phyloP scores from a whole-genome alignment of 345 rosid genomes.

The Corymbia maculata region DNA sequence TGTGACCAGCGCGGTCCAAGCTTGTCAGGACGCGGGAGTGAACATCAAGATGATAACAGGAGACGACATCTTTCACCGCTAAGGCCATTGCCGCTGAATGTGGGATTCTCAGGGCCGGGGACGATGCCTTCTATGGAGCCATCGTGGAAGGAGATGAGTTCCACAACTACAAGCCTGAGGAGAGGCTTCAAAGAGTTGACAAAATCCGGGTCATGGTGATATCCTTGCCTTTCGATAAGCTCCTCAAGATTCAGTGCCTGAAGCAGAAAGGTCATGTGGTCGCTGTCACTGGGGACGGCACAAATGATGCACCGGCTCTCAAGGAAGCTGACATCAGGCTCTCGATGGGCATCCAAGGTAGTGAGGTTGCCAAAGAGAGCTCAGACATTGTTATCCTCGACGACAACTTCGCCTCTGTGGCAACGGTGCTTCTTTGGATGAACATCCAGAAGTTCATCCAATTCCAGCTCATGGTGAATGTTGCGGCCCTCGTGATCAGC shows the following conservation, averaged over 20 bases:
- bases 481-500: constrained; percentile 60
- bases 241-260: constrained; percentile 66
- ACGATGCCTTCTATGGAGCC: constrained; percentile 17
- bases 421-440: constrained; percentile 57
- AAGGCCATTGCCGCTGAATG: constrained; percentile 71
- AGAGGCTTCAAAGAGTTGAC: constrained; percentile 38
- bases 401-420: constrained; percentile 63
- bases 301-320: constrained; percentile 73
- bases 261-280: constrained; percentile 60
- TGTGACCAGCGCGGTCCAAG: constrained; percentile 50
- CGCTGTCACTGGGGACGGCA: constrained; percentile 65
- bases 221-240: constrained; percentile 67
- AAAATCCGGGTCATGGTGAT: constrained; percentile 64
- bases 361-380: constrained; percentile 76
- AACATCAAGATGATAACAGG: constrained; percentile 72
- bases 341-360: constrained; percentile 74
- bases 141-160: constrained; percentile 59
- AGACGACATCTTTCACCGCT: constrained; percentile 59
- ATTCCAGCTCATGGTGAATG: constrained; percentile 68
- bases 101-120: constrained; percentile 36
- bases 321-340: constrained; percentile 71
- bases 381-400: constrained; percentile 69
- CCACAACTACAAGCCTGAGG: constrained; percentile 23
- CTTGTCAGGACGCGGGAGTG: constrained; percentile 61
- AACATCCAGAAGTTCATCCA: constrained; percentile 80